Evolutionary conservation across 192 early-diverging fungal species (phyloP).

Genomic region (Umbelopsis ramanniana): DNA sequence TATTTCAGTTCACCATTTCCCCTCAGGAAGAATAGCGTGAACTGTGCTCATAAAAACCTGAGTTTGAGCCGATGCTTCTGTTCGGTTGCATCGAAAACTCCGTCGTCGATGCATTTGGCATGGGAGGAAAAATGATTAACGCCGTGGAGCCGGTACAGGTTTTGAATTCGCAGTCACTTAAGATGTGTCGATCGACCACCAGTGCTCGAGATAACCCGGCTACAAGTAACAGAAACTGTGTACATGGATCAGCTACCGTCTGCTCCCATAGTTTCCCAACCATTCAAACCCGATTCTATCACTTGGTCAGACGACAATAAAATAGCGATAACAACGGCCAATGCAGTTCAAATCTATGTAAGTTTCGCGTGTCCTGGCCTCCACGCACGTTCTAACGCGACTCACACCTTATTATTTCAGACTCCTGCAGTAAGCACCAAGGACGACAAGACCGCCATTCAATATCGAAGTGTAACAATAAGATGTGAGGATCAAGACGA

Average conservation of each 20-base stretch:
- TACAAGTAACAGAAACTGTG: too few species aligned
- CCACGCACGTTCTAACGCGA: background rate
- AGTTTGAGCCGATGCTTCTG: too few species aligned
- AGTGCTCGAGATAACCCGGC: background rate
- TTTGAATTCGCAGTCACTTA: too few species aligned
- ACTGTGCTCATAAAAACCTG: too few species aligned
- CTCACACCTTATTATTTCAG: background rate
- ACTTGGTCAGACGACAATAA: conserved; percentile 11
- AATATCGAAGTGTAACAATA: background rate
- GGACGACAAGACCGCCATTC: background rate
- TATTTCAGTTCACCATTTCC: too few species aligned
- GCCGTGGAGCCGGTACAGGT: too few species aligned
- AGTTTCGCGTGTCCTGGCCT: conserved; percentile 2
- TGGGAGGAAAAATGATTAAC: too few species aligned
- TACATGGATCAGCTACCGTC: conserved; percentile 10
- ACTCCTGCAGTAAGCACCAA: background rate
- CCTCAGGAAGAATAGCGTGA: too few species aligned
- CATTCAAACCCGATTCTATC: background rate
- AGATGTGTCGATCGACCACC: too few species aligned
- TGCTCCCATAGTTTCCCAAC: background rate
- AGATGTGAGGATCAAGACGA: background rate
- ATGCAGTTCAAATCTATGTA: background rate
- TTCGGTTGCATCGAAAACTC: too few species aligned
- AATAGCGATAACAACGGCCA: background rate
- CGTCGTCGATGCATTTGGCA: too few species aligned